Conservation (phyloP, 2,329 filamentous ascomycete genomes). For the Dactylellina sp. region DNA sequence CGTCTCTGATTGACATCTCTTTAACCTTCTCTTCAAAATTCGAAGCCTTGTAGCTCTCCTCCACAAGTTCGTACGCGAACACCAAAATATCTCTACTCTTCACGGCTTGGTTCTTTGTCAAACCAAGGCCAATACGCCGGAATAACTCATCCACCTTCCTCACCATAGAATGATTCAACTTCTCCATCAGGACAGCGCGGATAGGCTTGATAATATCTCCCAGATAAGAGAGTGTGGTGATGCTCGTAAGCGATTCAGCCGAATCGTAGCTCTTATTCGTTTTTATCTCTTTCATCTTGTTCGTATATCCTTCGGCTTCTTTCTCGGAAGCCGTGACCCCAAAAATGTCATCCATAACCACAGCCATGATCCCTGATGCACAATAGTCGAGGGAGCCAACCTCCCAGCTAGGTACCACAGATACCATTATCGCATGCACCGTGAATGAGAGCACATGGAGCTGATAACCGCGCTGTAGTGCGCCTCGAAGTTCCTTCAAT, state of each 20-base stretch:
- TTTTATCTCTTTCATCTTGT: constrained; percentile 96
- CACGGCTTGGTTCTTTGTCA: constrained; percentile 83
- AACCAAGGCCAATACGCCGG: constrained; percentile 81
- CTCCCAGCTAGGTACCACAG: constrained; percentile 76
- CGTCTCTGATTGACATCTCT: constrained; percentile 70
- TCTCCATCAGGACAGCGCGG: constrained; percentile 81
- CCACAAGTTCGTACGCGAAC: constrained; percentile 94
- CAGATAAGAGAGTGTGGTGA: constrained; percentile 79
- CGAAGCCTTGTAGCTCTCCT: constrained; percentile 80
- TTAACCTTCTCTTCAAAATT: constrained; percentile 65
- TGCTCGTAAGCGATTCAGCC: constrained; percentile 90
- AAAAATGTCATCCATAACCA: constrained; percentile 98
- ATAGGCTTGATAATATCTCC: constrained; percentile 82
- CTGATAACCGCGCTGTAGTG: constrained; percentile 87
- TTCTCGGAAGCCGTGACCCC: constrained; percentile 93
- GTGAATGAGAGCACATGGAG: constrained; percentile 95
- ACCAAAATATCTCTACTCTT: constrained; percentile 85
- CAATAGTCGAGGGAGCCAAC: constrained; percentile 93
- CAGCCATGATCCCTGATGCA: constrained; percentile 77
- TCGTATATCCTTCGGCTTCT: constrained; percentile 94
- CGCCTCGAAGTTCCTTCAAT: constrained; percentile 87
- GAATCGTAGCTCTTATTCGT: constrained; percentile 98
- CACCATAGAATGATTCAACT: constrained; percentile 82
- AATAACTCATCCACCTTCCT: constrained; percentile 92
- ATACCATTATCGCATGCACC: constrained; percentile 87